Base-by-base conservation (phyloP, 2,329 filamentous ascomycete species). In the Colletotrichum limetticola region DNA sequence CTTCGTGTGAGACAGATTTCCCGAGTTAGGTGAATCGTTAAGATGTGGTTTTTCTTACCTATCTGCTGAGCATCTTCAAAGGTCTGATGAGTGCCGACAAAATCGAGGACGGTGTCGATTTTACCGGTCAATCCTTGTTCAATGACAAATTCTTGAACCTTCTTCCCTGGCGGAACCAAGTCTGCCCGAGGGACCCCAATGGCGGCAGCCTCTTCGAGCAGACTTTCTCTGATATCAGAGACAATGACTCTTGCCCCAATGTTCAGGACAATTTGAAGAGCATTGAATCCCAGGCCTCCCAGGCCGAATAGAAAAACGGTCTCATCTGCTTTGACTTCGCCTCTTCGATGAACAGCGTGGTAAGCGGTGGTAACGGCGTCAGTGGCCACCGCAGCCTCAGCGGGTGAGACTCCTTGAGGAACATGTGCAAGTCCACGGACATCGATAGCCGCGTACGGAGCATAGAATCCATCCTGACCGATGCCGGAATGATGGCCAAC, bases 191-290 rank as follows among this genome's bases (percentile, higher is more conserved):
- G 78, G 19, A 84, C 74, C 1, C 82, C 82, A 14, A 83, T 71
- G 6, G 76, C 75, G 9, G 61, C 66, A 12, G 75, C 75, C 22
- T 75, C 71, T 11, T 74, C 71, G 8, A 76, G 71, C 19, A 74
- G 52, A 22, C 74, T 57, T 49, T 73, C 59, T n/a, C 72, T 66
- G n/a, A 76, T 65, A 49, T 77, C 74, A 12, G 68, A 76, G 5
- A 75, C 70, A 37, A 85, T 95, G 16, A 88, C 93, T 24, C 87
- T 91, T 59, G 89, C 80, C 12, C 82, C 81, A n/a, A 84, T 80
- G 24, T 80, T 75, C 5, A 77, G 74, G 4, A 83, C 76, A 19
- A 83, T 79, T 69, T 84, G 82, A 11, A 85, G 71, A 1, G 79
- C 84, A 71, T 85, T 85, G 64, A 84, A 83, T 1, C 83, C 83